Evolutionary conservation across 179 eudicot genomes (phyloP).

Genomic region (Amaranthus tricolor): DNA sequence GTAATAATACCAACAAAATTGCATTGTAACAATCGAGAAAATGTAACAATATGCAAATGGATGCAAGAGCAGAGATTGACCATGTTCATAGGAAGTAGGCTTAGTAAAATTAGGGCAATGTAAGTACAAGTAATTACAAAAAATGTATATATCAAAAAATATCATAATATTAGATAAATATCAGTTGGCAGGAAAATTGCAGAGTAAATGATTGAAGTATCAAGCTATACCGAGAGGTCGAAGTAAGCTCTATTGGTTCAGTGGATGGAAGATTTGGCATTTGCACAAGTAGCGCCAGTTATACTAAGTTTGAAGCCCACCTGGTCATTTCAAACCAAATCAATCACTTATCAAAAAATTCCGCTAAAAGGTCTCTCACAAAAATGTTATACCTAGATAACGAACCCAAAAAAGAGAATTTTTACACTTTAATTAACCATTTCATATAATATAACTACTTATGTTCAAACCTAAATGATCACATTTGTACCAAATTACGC

Average conservation of each 20-base stretch:
- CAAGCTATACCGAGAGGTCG: slow-evolving; percentile 38
- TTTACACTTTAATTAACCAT: not conserved
- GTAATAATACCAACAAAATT: not conserved
- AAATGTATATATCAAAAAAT: not conserved
- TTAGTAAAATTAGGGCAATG: not conserved
- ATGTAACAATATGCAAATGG: not conserved
- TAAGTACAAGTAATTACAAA: not conserved
- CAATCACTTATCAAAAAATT: slow-evolving; percentile 4
- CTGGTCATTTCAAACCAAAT: slow-evolving; percentile 21
- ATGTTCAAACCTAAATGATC: not conserved
- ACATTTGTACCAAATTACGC: not conserved
- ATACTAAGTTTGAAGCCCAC: slow-evolving; percentile 15
- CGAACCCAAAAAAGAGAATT: not conserved
- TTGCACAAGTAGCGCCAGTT: slow-evolving; percentile 27
- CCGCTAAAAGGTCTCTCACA: not conserved
- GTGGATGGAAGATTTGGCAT: slow-evolving; percentile 44
- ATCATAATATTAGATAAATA: not conserved
- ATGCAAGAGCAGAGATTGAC: not conserved
- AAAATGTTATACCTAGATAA: not conserved
- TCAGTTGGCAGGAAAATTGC: not conserved
- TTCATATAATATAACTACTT: not conserved
- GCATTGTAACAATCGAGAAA: too few species aligned
- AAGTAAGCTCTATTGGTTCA: slow-evolving; percentile 30
- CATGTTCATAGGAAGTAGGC: not conserved
- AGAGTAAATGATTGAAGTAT: slow-evolving; percentile 9